phyloP scores from a whole-genome alignment of 768 basidiomycete species.

The Infundibulicybe gibba region DNA sequence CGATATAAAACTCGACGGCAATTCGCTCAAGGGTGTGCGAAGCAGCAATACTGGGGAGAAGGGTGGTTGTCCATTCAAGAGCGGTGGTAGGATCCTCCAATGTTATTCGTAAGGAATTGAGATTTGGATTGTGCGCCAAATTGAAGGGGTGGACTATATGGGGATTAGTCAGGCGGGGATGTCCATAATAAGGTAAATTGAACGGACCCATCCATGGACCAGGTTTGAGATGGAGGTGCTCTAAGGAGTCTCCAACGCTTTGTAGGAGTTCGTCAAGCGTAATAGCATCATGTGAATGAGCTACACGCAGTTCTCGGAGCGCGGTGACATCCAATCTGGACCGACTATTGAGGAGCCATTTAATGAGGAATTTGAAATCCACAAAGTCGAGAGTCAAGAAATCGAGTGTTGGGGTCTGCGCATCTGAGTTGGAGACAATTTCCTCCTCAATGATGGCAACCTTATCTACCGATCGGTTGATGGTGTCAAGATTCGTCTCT shows the following conservation, averaged over 20 bases:
- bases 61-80: constrained; percentile 30
- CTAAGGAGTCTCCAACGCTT: constrained; percentile 29
- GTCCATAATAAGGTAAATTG: background rate
- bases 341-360: constrained; percentile 31
- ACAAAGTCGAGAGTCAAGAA: constrained; percentile 40
- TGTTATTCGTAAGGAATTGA: constrained; percentile 36
- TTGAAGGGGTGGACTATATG: constrained; percentile 31
- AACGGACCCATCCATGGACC: constrained; percentile 35
- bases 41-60: constrained; percentile 25
- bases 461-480: constrained; percentile 3
- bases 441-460: constrained; percentile 2
- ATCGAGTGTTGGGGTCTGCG: constrained; percentile 18
- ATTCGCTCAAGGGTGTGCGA: constrained; percentile 24
- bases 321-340: constrained; percentile 28
- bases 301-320: constrained; percentile 39
- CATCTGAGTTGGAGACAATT: background rate
- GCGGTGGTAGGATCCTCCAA: constrained; percentile 35
- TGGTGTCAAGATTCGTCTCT: background rate
- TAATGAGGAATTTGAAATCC: constrained; percentile 28
- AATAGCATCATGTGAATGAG: constrained; percentile 32
- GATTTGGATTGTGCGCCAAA: constrained; percentile 26
- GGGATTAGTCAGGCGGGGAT: background rate
- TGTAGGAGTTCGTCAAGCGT: constrained; percentile 31
- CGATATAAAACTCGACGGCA: constrained; percentile 37
- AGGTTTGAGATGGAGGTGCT: constrained; percentile 42